These are phyloP conservation scores for Polyporus tsugae DNA, from an alignment of 1,284 basidiomycete genomes.

Conservation along the genomic window DNA sequence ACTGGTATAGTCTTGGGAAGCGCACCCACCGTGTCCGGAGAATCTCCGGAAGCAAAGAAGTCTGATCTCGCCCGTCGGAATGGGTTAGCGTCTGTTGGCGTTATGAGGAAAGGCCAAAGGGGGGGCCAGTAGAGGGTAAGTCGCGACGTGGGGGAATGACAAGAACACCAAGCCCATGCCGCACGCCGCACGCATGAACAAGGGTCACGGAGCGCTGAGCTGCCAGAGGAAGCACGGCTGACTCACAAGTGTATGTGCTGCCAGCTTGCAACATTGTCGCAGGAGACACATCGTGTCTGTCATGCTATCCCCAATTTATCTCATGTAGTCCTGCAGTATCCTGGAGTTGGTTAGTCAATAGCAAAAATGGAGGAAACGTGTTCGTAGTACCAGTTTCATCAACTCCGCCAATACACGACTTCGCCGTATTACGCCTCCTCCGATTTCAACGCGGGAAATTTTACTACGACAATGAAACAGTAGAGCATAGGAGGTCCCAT, in stretches of 20 bases:
- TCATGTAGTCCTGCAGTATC: neutral
- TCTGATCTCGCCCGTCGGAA: neutral
- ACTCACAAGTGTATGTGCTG: neutral
- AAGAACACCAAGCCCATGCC: neutral
- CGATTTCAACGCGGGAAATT: neutral
- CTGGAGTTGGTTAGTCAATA: neutral
- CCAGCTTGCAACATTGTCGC: neutral
- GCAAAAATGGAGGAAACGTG: neutral
- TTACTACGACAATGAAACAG: neutral
- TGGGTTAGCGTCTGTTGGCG: neutral
- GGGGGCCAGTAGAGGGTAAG: neutral
- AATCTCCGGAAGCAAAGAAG: neutral
- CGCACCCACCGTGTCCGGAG: neutral
- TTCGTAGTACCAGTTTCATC: neutral
- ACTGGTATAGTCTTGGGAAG: neutral
- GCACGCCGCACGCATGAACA: neutral
- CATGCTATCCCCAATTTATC: neutral
- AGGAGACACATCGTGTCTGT: neutral
- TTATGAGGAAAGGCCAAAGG: neutral
- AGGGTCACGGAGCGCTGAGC: neutral
- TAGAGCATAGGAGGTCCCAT: neutral
- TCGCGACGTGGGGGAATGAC: neutral
- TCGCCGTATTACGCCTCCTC: neutral
- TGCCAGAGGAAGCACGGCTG: neutral
- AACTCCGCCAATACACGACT: neutral